Evolutionary conservation across 1,284 basidiomycete genomes (phyloP).

Genomic region (Cryptococcus deneoformans): DNA sequence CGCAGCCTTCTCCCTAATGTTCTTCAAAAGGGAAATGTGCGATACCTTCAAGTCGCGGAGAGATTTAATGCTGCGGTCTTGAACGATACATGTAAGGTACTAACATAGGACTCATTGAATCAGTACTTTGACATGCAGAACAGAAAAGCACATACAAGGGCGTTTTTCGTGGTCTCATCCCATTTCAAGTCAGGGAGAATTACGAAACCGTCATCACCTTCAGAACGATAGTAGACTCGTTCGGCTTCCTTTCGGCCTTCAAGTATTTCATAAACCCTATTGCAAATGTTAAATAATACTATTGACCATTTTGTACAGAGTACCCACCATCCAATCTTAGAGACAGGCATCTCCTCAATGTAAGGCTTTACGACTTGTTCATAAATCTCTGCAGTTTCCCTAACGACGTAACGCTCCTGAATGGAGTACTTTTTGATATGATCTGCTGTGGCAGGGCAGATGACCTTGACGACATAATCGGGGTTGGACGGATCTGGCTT

Average conservation of each 20-base stretch:
- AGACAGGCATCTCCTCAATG: slow-evolving; percentile 67
- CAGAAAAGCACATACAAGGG: slow-evolving; percentile 39
- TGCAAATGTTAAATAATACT: not conserved
- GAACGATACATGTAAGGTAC: slow-evolving; percentile 71
- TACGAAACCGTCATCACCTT: slow-evolving; percentile 63
- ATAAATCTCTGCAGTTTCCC: slow-evolving; percentile 77
- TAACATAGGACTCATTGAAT: slow-evolving; percentile 37
- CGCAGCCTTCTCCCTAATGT: slow-evolving; percentile 62
- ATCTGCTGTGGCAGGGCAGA: slow-evolving; percentile 75
- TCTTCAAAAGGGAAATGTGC: slow-evolving; percentile 68
- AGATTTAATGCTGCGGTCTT: slow-evolving; percentile 59
- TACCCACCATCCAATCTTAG: slow-evolving; percentile 74
- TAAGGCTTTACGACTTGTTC: slow-evolving; percentile 69
- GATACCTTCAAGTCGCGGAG: slow-evolving; percentile 65
- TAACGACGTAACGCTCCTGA: slow-evolving; percentile 69
- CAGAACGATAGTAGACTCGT: slow-evolving; percentile 64
- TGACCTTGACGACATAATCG: slow-evolving; percentile 59
- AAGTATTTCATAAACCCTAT: slow-evolving; percentile 84
- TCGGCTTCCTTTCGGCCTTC: slow-evolving; percentile 74
- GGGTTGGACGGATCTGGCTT: slow-evolving; percentile 15
- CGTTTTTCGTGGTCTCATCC: slow-evolving; percentile 67
- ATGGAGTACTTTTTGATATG: slow-evolving; percentile 84
- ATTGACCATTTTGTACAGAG: not conserved
- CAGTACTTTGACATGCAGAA: not conserved
- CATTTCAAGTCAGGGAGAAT: slow-evolving; percentile 92